Evolutionary conservation across 75 land plant genomes (phyloP).

Genomic region (Pinus tabuliformis): DNA sequence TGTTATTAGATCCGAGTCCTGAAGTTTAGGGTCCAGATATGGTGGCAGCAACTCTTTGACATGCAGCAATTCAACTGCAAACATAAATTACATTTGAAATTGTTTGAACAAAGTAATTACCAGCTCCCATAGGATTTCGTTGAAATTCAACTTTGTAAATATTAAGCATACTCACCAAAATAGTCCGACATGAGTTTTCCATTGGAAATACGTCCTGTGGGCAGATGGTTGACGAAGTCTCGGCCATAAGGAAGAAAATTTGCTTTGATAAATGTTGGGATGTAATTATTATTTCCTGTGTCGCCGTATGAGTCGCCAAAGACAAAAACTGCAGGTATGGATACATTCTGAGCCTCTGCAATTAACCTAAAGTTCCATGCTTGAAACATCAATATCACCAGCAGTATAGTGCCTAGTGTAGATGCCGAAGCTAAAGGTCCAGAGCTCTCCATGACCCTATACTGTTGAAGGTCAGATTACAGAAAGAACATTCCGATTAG

Average conservation of each 20-base stretch:
- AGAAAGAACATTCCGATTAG: no score
- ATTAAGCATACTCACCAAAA: constrained; percentile 7
- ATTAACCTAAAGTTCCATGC: not conserved
- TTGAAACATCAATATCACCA: no score
- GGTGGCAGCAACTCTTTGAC: not conserved
- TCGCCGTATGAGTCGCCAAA: constrained; percentile 31
- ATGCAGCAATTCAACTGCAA: not conserved
- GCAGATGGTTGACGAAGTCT: constrained; percentile 15
- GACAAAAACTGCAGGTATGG: constrained; percentile 7
- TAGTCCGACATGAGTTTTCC: constrained; percentile 23
- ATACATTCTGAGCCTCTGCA: not conserved
- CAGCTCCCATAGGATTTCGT: no score
- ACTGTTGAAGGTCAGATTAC: no score
- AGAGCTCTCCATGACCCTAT: no score
- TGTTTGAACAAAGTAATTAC: no score
- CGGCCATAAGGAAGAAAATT: constrained; percentile 30
- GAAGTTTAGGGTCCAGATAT: not conserved
- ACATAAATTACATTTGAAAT: not conserved
- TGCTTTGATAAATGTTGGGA: constrained; percentile 4
- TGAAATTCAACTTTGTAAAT: no score
- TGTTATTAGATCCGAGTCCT: not conserved
- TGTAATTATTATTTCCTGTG: constrained; percentile 23
- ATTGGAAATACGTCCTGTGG: constrained; percentile 25
- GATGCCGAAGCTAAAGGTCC: no score
- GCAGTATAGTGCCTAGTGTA: no score